Conservation (phyloP, 768 basidiomycete genomes). For the Amanita exitialis region DNA sequence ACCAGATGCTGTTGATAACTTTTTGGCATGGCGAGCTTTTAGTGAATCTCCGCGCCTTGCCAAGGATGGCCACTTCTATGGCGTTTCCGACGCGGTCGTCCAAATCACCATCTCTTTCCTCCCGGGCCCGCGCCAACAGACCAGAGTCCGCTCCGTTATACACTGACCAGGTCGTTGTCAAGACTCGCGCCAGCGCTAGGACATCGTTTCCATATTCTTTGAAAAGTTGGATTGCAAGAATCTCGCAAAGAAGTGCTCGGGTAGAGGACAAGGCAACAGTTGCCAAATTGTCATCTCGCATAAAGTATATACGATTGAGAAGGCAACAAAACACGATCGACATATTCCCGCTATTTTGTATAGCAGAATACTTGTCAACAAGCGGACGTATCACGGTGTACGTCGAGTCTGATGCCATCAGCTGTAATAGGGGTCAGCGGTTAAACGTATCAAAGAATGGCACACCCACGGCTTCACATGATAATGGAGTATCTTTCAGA, state of each 20-base stretch:
- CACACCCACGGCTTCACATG: constrained; percentile 61
- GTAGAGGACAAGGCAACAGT: constrained; percentile 62
- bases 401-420: constrained; percentile 79
- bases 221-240: constrained; percentile 74
- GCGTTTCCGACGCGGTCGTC: constrained; percentile 84
- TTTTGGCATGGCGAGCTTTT: constrained; percentile 84
- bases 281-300: constrained; percentile 65
- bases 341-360: constrained; percentile 69
- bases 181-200: constrained; percentile 56
- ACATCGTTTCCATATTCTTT: constrained; percentile 61
- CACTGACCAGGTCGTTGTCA: constrained; percentile 76
- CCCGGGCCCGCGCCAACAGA: constrained; percentile 46
- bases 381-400: constrained; percentile 87
- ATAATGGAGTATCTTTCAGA: constrained; percentile 68
- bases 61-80: constrained; percentile 85
- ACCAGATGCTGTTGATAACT: constrained; percentile 80
- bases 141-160: constrained; percentile 63
- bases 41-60: constrained; percentile 82
- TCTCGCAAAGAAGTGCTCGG: constrained; percentile 80
- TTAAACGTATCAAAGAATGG: neutral
- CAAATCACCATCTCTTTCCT: constrained; percentile 59
- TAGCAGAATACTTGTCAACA: constrained; percentile 71
- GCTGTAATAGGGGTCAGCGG: constrained; percentile 25
- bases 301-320: constrained; percentile 78
- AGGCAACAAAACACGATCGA: constrained; percentile 84